Percentiles rank a stretch among this genome's conserved stretches.
These are phyloP conservation scores for Podila minutissima DNA, from an alignment of 192 early-diverging fungal species.

Conservation along the genomic window DNA sequence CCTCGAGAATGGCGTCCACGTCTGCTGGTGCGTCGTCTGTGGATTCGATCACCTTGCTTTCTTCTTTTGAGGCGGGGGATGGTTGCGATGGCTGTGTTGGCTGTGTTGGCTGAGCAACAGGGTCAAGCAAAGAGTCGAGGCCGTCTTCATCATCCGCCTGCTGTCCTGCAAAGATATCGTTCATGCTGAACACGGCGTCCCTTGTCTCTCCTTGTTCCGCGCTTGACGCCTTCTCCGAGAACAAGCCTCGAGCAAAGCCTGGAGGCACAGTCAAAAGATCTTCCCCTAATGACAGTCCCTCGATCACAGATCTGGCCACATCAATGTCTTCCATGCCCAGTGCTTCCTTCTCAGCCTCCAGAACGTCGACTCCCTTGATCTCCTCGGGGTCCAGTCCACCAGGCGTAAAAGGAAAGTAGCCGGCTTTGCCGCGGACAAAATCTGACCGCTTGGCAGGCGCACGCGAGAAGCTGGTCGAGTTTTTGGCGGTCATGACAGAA, in stretches of 20 bases:
- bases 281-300: constrained; percentile 29
- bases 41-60: background rate
- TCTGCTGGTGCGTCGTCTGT: constrained; percentile 15
- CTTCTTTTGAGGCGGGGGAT: background rate
- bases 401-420: constrained; percentile 81
- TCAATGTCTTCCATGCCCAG: constrained; percentile 44
- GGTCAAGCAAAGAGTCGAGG: constrained; percentile 38
- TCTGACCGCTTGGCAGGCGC: constrained; percentile 62
- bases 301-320: constrained; percentile 28
- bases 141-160: constrained; percentile 29
- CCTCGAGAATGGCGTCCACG: constrained; percentile 40
- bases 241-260: constrained; percentile 75
- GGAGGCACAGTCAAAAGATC: constrained; percentile 69
- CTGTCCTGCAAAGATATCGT: constrained; percentile 51
- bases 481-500: constrained; percentile 57
- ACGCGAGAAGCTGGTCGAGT: constrained; percentile 79
- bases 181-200: constrained; percentile 41
- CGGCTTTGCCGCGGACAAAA: constrained; percentile 77
- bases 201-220: background rate
- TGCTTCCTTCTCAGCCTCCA: constrained; percentile 41
- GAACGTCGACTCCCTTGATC: constrained; percentile 25
- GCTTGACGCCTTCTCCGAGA: constrained; percentile 47
- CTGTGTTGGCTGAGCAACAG: constrained; percentile 6
- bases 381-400: constrained; percentile 70
- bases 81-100: background rate